A percentile compares a stretch with the other conserved stretches of the same genome.
These are phyloP conservation scores for Glaciozyma martinii DNA, from an alignment of 768 basidiomycete species.

Conservation along the genomic window DNA sequence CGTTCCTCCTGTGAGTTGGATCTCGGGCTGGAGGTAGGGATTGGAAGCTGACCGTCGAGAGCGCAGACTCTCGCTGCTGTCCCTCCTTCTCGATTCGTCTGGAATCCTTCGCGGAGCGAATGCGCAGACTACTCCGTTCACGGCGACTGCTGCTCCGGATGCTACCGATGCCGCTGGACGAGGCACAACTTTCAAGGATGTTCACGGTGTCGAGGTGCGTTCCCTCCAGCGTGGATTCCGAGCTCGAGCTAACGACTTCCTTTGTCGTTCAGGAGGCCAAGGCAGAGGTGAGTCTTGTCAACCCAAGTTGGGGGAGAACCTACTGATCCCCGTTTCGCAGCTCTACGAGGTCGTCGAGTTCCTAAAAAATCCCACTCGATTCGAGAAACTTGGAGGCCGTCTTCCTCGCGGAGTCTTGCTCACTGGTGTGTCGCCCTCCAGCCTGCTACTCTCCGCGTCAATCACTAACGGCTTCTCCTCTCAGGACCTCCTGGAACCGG, in stretches of 20 bases:
- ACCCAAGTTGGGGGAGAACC: constrained; percentile 38
- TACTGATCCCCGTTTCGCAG: too few species aligned
- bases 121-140: constrained; percentile 69
- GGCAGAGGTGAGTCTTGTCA: constrained; percentile 43
- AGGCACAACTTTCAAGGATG: constrained; percentile 88
- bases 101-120: constrained; percentile 78
- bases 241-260: too few species aligned
- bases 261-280: constrained; percentile 54
- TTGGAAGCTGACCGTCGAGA: background rate
- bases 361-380: constrained; percentile 82
- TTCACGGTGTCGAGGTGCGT: constrained; percentile 79
- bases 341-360: constrained; percentile 91
- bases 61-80: constrained; percentile 69
- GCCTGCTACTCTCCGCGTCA: background rate
- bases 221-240: too few species aligned
- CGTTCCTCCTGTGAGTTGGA: constrained; percentile 43
- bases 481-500: constrained; percentile 93
- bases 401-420: constrained; percentile 83
- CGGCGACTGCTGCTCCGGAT: constrained; percentile 48
- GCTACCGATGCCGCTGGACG: constrained; percentile 31
- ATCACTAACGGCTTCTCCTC: constrained; percentile 34
- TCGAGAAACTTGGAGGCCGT: constrained; percentile 84
- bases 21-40: background rate
- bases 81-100: constrained; percentile 84
- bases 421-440: constrained; percentile 39